Base-by-base conservation (phyloP, 2,329 filamentous ascomycete species). In the Botrytis pseudocinerea region DNA sequence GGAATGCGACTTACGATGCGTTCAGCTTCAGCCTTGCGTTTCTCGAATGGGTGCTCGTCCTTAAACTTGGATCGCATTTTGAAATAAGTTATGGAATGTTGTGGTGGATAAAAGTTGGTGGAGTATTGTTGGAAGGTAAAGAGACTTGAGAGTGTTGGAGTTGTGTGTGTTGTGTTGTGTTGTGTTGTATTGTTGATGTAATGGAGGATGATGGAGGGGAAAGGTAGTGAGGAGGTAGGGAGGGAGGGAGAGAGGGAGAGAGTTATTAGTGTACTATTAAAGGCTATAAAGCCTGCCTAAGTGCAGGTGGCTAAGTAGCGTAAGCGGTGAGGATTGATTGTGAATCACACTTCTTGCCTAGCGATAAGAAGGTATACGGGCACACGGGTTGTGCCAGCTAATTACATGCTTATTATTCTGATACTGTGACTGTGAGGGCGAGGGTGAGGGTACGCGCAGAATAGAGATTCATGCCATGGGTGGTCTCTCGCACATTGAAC, bases 1-100 rank as follows among this genome's bases (percentile, higher is more conserved):
- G 65, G 35, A 44, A 57, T 69, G 65, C 65, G 48, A 78, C 79
- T 76, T 75, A 80, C 79, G 71, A 80, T 80, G 63, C 96, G 95
- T 89, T 99, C 96, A 83, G 96, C 96, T 87, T 99, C 96, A 78
- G 96, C 96, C 93, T 98, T 98, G 87, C 96, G 94, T 93, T 99
- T 99, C 92, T 98, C 96, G 84, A 98, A 98, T 80, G 94, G 94
- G 85, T 98, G 96, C 90, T 98, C 96, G 91, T 99, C 96, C 94
- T 99, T 99, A 86, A 99, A 99, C 91, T 98, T 98, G 88, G 94
- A 97, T 83, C 95, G 93, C 94, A 98, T 98, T 79, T 82, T 93
- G 88, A 82, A 62, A 82, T 82, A 83, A 82, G 78, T 79, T 72
- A 75, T 74, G 76, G 73, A 61, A 60, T 75, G 74, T 42, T 54